Conservation (phyloP, 768 basidiomycete species). For the Termitomyces sp. region DNA sequence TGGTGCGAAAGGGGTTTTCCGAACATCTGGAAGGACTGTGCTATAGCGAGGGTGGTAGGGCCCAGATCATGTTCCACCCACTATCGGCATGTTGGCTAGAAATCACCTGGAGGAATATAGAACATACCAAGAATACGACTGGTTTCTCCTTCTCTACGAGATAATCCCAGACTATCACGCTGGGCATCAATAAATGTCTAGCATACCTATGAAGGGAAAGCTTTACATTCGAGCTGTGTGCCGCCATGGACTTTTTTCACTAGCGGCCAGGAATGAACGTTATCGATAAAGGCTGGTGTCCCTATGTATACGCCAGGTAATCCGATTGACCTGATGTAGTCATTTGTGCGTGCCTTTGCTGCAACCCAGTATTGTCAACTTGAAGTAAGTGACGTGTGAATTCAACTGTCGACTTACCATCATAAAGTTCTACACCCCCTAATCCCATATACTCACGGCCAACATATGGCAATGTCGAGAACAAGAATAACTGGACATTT, state of each 20-base stretch:
- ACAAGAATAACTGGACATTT: conserved; percentile 16
- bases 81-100: background rate
- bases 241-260: conserved; percentile 11
- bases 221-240: conserved; percentile 13
- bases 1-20: conserved; percentile 4
- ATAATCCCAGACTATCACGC: conserved; percentile 11
- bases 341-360: conserved; percentile 19
- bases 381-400: background rate
- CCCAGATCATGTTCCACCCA: conserved; percentile 16
- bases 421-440: conserved; percentile 18
- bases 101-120: background rate
- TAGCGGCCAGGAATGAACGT: conserved; percentile 17
- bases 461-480: conserved; percentile 18
- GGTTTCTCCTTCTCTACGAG: conserved; percentile 15
- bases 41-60: conserved; percentile 2
- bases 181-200: background rate
- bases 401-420: conserved; percentile 8
- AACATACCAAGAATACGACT: conserved; percentile 15
- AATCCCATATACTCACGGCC: conserved; percentile 18
- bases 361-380: background rate
- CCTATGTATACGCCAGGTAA: conserved; percentile 15
- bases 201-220: background rate
- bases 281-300: conserved; percentile 17
- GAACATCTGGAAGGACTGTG: conserved; percentile 10
- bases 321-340: conserved; percentile 17